Evolutionary conservation across 148 eudicot genomes (phyloP), one percentile per base, ranked within the genome.

Genomic region (Suaeda aralocaspica): DNA sequence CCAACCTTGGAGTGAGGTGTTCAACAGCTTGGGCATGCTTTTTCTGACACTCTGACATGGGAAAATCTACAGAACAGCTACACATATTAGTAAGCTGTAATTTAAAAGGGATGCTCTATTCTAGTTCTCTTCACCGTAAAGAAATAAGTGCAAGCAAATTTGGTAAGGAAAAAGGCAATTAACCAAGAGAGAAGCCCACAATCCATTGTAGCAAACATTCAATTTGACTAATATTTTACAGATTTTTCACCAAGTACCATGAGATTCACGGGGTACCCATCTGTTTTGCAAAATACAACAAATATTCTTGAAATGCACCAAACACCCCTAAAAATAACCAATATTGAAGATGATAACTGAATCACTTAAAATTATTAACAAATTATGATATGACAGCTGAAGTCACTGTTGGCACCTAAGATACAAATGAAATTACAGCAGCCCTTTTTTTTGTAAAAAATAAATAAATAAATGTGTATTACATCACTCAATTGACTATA

Each of bases 11-110:
- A 3, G 82, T 78, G 34, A 89, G 88, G 59, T 64, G 80, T 73
- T 92, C 92, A 69, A 92, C 74, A 48, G 92, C 90, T 76, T 74
- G 68, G 31, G 78, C 86, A 82, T 92, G 97, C 84, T 78, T 60
- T 68, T 72, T 76, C 62, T 89, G 96, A 18, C 82, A 81, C 74
- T 87, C 86, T 53, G 97, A 89, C 80, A 89, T 82, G 33, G 83
- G 81, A 68, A 92, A 89, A 80, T 89, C 97, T 92, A 64, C 65
- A 57, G 26, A 66, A 73, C 31, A 75, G 45, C 61, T 7, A 22
- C 14, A 42, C 9, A 7, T 14, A 25, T 69, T 15, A 61, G 48
- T 26, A 46, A 44, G 14, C 46, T 36, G 59, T 39, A 58, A 7
- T 21, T 3, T 36, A 36, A 36, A 36, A 36, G 41, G 8, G 8